Evolutionary conservation across 176 grass and related monocot genomes (phyloP).

Genomic region (Cenchrus americanus): DNA sequence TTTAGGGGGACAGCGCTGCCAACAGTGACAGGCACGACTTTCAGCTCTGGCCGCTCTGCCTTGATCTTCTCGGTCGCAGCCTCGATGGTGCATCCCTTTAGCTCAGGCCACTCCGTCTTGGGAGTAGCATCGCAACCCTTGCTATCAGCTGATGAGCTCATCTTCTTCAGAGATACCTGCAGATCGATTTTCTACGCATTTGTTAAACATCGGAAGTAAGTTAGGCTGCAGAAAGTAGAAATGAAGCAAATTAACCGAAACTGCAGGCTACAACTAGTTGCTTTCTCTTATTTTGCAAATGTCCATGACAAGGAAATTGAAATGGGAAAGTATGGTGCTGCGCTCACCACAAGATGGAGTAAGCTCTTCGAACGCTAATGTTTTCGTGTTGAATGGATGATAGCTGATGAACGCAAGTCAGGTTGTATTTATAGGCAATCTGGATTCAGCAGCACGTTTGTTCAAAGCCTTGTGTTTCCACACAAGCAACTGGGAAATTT

Average conservation of each 20-base stretch:
- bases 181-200: no score
- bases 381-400: background rate
- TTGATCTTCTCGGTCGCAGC: constrained; percentile 35
- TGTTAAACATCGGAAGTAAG: background rate
- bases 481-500: background rate
- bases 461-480: background rate
- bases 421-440: constrained; percentile 1
- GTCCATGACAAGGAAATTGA: background rate
- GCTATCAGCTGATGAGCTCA: background rate
- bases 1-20: no score
- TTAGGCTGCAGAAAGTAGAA: background rate
- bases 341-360: background rate
- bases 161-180: no score
- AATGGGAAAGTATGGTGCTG: background rate
- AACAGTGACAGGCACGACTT: no score
- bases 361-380: background rate
- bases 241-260: background rate
- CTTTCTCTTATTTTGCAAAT: background rate
- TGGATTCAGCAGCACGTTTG: background rate
- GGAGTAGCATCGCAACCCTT: background rate
- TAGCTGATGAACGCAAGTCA: background rate
- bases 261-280: background rate
- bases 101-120: constrained; percentile 47
- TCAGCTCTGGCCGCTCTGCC: constrained; percentile 26
- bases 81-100: constrained; percentile 17